Conservation (phyloP, 2,329 filamentous ascomycete species). For the Fusarium lateritium region DNA sequence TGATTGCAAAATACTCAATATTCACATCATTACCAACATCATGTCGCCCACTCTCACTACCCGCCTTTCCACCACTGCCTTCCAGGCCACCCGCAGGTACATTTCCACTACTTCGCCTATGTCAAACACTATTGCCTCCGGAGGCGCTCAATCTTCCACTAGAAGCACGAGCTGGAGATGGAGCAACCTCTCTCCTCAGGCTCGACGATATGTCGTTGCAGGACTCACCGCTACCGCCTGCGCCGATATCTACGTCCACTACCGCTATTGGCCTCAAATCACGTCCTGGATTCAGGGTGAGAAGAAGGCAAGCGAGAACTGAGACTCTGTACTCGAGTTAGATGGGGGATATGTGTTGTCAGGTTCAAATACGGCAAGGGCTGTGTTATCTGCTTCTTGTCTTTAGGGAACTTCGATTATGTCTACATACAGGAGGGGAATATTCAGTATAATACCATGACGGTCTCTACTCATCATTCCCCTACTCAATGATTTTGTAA, state of each 20-base stretch:
- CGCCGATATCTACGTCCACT: conserved; percentile 48
- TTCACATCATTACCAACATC: conserved; percentile 1
- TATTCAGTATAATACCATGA: too few species aligned
- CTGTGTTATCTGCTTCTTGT: too few species aligned
- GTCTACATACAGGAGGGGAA: too few species aligned
- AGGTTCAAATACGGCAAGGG: too few species aligned
- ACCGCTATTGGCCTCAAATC: conserved; percentile 49
- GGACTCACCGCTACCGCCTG: conserved; percentile 37
- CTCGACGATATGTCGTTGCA: conserved; percentile 46
- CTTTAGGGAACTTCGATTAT: too few species aligned
- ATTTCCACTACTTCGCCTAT: conserved; percentile 45
- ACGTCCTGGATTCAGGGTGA: conserved; percentile 26
- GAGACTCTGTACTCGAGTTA: not conserved
- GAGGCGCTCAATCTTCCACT: not conserved
- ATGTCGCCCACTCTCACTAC: conserved; percentile 42
- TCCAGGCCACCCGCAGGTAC: conserved; percentile 29
- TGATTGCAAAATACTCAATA: not conserved
- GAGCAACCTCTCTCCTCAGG: conserved; percentile 49
- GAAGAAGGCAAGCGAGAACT: not conserved
- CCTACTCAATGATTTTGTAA: too few species aligned
- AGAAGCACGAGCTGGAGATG: conserved; percentile 40
- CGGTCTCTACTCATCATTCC: too few species aligned
- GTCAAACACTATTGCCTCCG: conserved; percentile 25
- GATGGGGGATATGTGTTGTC: too few species aligned
- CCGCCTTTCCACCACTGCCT: conserved; percentile 36